Base-by-base conservation (phyloP, 305 asterid genomes). In the Solanum aculeatissimum region DNA sequence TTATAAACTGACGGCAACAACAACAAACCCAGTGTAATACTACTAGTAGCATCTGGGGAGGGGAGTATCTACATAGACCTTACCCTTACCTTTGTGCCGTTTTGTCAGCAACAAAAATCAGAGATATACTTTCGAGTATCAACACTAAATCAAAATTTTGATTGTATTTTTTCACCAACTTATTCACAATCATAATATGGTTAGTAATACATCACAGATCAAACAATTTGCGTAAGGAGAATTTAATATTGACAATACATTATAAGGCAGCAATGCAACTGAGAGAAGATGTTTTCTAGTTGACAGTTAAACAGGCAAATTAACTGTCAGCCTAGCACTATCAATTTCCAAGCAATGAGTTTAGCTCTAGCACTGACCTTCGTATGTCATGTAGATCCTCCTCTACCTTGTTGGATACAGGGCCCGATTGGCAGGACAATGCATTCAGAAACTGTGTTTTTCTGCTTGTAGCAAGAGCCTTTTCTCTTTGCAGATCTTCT, bases 371-470 rank as follows among this genome's bases (percentile, higher is more conserved):
- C 6, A 96, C 89, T n/a, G 95, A 92, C 51, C 80, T 80, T 75
- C 79, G 89, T 80, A 91, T 47, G 51, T 85, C 85, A 29, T 83
- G 89, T 83, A 96, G 92, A 90, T 93, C 95, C 81, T 88, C 94
- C 89, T 89, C 94, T 84, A 96, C 85, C 86, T 91, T 92, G 68
- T 92, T 92, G 14, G 95, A 91, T 81, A 90, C 88, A 69, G 87
- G 86, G 88, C 91, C 55, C 14, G 95, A 87, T 51, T 84, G 87
- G 83, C 90, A 83, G 6, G 92, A 77, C 60, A 91, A 80, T 80
- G 86, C 89, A 85, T 90, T 93, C 85, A 91, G 85, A 83, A 93
- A 55, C 86, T 89, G 82, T 5, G 51, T 85, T 89, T 89, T 95
- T 80, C 91, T 91, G 70, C 71, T 82, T 19, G 83, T 7, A 9